These are phyloP conservation scores for Skeletonema potamos DNA, from an alignment of 108 stramenopile genomes.

Conservation along the genomic window DNA sequence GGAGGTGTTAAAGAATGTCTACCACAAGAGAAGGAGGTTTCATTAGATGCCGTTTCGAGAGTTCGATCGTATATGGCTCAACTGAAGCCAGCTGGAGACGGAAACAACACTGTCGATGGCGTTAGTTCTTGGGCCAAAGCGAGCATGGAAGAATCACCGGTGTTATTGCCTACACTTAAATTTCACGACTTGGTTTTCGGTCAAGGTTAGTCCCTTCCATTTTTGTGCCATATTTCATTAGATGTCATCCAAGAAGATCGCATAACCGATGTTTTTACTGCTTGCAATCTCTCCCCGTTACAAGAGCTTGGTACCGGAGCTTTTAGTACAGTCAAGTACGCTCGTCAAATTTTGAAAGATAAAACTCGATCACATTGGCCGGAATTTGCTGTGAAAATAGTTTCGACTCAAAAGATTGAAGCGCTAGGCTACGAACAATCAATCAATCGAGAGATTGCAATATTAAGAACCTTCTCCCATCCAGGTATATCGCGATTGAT, in stretches of 20 bases:
- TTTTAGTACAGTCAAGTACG: slow-evolving; percentile 89
- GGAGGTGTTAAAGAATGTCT: slow-evolving; percentile 1
- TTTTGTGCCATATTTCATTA: neutral
- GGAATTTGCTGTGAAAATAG: slow-evolving; percentile 94
- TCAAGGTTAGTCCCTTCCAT: slow-evolving; percentile 21
- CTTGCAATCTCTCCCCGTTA: neutral
- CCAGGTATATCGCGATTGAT: slow-evolving; percentile 92
- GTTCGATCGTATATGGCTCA: slow-evolving; percentile 57
- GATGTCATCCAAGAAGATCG: neutral
- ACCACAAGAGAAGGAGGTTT: slow-evolving; percentile 4
- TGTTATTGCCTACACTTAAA: slow-evolving; percentile 84
- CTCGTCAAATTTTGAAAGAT: slow-evolving; percentile 79
- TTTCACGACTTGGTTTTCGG: slow-evolving; percentile 98
- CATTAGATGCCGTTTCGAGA: slow-evolving; percentile 7
- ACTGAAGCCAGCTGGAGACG: slow-evolving; percentile 57
- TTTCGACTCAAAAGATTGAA: slow-evolving; percentile 75
- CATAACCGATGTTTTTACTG: neutral
- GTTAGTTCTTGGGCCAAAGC: slow-evolving; percentile 73
- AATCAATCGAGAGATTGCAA: slow-evolving; percentile 91
- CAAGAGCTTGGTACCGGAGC: slow-evolving; percentile 86
- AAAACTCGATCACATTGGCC: slow-evolving; percentile 88
- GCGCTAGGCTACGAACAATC: slow-evolving; percentile 84
- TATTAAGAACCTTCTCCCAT: slow-evolving; percentile 82
- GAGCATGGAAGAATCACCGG: slow-evolving; percentile 80
- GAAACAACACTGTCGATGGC: slow-evolving; percentile 38